Conservation (phyloP, 257 asterid species). For the Echium plantagineum region DNA sequence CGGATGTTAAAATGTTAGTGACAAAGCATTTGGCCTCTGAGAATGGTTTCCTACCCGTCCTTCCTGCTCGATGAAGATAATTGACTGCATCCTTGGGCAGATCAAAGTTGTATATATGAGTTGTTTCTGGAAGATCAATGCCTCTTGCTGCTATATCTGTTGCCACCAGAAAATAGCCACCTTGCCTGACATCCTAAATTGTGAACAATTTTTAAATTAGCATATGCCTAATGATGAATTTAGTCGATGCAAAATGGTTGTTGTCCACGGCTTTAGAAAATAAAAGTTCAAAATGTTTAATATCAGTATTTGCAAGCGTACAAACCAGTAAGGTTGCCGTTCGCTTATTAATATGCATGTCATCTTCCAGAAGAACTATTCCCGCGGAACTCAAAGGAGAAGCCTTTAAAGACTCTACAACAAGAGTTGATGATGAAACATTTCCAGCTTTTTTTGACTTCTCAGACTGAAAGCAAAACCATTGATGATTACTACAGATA, state of each 20-base stretch:
- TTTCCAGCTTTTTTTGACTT: slow-evolving; percentile 85
- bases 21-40: slow-evolving; percentile 68
- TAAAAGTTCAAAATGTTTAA: background rate
- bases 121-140: slow-evolving; percentile 84
- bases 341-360: slow-evolving; percentile 76
- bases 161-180: slow-evolving; percentile 71
- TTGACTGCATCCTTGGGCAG: slow-evolving; percentile 77
- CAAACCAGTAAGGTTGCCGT: slow-evolving; percentile 60
- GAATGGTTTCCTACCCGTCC: slow-evolving; percentile 95
- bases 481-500: background rate
- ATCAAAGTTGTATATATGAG: slow-evolving; percentile 87
- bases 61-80: slow-evolving; percentile 96
- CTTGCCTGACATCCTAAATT: slow-evolving; percentile 54
- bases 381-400: slow-evolving; percentile 32
- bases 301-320: slow-evolving; percentile 5
- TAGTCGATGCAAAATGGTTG: background rate
- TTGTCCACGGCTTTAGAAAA: background rate
- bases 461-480: slow-evolving; percentile 51
- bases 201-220: too few relatives aligned
- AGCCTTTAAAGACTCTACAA: slow-evolving; percentile 44
- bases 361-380: slow-evolving; percentile 65
- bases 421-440: slow-evolving; percentile 44
- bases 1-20: slow-evolving; percentile 60
- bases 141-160: slow-evolving; percentile 90
- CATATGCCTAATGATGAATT: background rate